A percentile compares a stretch with the other conserved stretches of the same genome.
Conservation (phyloP, 1,284 basidiomycete species). For the Gomphus sp. region DNA sequence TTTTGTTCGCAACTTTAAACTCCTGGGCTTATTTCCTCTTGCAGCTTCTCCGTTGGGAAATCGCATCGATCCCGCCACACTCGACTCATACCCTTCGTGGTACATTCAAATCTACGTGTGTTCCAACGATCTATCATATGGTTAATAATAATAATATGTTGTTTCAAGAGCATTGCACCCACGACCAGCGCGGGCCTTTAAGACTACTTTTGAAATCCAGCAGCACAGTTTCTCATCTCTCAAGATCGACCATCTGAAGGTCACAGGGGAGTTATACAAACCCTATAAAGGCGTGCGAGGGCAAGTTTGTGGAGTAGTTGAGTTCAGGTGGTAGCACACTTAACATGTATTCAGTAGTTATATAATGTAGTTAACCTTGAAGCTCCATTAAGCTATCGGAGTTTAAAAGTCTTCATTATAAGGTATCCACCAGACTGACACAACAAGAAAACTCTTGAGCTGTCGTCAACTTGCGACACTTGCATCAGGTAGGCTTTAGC, state of each 20-base stretch:
- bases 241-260: constrained; percentile 77
- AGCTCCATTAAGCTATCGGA: neutral
- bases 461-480: neutral
- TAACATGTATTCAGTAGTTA: neutral
- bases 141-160: neutral
- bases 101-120: constrained; percentile 63
- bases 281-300: constrained; percentile 60
- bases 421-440: neutral
- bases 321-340: constrained; percentile 59
- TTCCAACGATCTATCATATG: neutral
- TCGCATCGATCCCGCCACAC: constrained; percentile 58
- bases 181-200: constrained; percentile 60
- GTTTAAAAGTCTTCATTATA: constrained; percentile 4
- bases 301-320: constrained; percentile 48
- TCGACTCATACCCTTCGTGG: constrained; percentile 70
- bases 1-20: constrained; percentile 5
- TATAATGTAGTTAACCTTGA: neutral
- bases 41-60: constrained; percentile 68
- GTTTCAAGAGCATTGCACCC: constrained; percentile 28
- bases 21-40: constrained; percentile 5
- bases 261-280: constrained; percentile 79
- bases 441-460: neutral
- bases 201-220: constrained; percentile 62
- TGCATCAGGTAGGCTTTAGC: neutral
- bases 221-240: constrained; percentile 72